Evolutionary conservation across 768 basidiomycete genomes (phyloP).

Genomic region (Russula brevipes): DNA sequence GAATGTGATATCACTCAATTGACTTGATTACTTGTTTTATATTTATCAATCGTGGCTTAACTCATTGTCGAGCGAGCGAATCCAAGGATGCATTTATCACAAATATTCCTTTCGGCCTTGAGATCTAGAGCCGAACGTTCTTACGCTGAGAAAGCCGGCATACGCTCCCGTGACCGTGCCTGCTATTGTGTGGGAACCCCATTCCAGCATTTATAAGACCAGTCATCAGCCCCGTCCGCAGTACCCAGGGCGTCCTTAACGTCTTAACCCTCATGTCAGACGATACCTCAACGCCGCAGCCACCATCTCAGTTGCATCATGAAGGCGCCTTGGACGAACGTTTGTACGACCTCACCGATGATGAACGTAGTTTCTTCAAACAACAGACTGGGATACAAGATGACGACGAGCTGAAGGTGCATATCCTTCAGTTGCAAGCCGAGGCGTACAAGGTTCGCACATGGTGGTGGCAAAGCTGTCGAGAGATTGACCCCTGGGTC

Average conservation of each 20-base stretch:
- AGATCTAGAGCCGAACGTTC: neutral
- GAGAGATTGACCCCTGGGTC: neutral
- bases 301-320: neutral
- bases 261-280: neutral
- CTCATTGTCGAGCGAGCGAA: neutral
- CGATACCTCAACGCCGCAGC: neutral
- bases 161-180: too few species aligned
- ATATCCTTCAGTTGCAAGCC: slow-evolving; percentile 30
- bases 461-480: neutral
- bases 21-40: neutral
- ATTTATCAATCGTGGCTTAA: neutral
- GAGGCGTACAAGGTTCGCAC: slow-evolving; percentile 31
- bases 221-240: neutral
- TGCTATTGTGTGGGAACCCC: neutral
- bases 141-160: too few species aligned
- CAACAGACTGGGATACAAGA: slow-evolving; percentile 31
- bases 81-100: neutral
- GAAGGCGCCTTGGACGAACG: neutral
- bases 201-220: neutral
- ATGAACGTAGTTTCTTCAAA: slow-evolving; percentile 26
- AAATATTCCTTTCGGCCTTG: neutral
- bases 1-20: neutral
- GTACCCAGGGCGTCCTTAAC: neutral
- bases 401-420: slow-evolving; percentile 32
- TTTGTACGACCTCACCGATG: slow-evolving; percentile 11